A percentile compares a stretch with the other conserved stretches of the same genome.
phyloP scores from a whole-genome alignment of 805 yeast genomes.

The Candida sithepensis region DNA sequence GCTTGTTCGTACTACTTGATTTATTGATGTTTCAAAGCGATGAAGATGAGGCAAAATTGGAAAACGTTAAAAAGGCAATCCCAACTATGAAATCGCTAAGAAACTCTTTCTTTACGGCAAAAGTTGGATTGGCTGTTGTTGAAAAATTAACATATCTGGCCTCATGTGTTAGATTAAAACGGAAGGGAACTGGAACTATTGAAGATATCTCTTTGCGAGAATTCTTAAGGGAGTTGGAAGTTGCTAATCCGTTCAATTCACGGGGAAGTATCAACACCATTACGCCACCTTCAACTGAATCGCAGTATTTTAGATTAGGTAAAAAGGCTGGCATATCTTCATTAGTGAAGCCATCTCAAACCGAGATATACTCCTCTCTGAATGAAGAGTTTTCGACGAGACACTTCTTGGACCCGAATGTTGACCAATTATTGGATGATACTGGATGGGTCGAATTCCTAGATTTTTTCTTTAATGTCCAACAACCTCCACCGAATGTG shows the following conservation, averaged over 20 bases:
- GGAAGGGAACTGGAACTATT: slow-evolving; percentile 8
- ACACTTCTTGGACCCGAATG: slow-evolving; percentile 4
- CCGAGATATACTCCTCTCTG: neutral
- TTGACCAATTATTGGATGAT: slow-evolving; percentile 17
- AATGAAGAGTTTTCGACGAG: neutral
- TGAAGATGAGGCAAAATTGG: slow-evolving; percentile 17
- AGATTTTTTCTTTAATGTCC: slow-evolving; percentile 22
- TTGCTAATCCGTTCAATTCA: slow-evolving; percentile 12
- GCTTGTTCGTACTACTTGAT: slow-evolving; percentile 23
- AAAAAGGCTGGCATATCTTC: neutral
- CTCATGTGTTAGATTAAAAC: slow-evolving; percentile 13
- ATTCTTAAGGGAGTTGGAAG: slow-evolving; percentile 17
- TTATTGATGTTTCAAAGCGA: slow-evolving; percentile 24
- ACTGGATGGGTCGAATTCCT: slow-evolving; percentile 28
- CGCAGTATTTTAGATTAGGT: slow-evolving; percentile 19
- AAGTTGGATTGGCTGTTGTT: slow-evolving; percentile 25
- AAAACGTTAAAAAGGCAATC: slow-evolving; percentile 16
- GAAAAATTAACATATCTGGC: slow-evolving; percentile 23
- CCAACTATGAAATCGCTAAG: slow-evolving; percentile 15
- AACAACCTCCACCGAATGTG: neutral
- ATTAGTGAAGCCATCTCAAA: neutral
- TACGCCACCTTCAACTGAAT: slow-evolving; percentile 8
- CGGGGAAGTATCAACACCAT: slow-evolving; percentile 1
- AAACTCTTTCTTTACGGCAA: slow-evolving; percentile 21
- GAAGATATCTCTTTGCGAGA: slow-evolving; percentile 19